Base-by-base conservation (phyloP, 108 stramenopile genomes). In the Schizochytrium sp. region DNA sequence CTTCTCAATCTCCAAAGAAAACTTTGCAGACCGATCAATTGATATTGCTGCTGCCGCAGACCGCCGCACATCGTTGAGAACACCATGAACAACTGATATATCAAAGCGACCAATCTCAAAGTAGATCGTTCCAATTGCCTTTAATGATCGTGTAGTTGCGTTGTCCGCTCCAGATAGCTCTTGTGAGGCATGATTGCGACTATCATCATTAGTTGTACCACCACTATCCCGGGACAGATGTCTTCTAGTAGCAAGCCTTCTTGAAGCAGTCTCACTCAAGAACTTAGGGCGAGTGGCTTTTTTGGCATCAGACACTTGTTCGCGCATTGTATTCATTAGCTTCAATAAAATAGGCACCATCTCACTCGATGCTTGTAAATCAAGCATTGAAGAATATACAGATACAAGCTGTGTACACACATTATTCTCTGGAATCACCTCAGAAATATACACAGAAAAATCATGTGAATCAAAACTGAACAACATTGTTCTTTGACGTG, bases 101-200 rank as follows among this genome's bases (percentile, higher is more conserved):
- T 83, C 76, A 40, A 83, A 55, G 10, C 50, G 53, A 10, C 53
- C 76, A 42, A 83, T 83, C 50, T 83, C 76, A 83, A 83, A 55
- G 50, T 83, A 55, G 50, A 83, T 55, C 5, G 53, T 83, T 7
- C 76, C 76, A n/a, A 55, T 40, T n/a, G 76, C 76, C 76, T 83
- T 83, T n/a, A 83, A 53, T 28, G 76, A 49, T 7, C 76, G 76
- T 53, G 55, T 10, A 7, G 76, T 83, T 10, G 76, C 76, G 38
- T 17, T 8, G 28, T 69, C 53, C 76, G 49, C 76, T 10, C 47
- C 76, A 47, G 76, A 10, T 40, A 10, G 12, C 0, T 53, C 19
- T 60, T 60, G 59, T 28, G 28, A 28, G 28, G 28, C 28, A 28
- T 28, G 28, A 28, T 28, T 28, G 28, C 28, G 28, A 28, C 28